Percentiles rank a stretch among this genome's conserved stretches.
phyloP scores from a whole-genome alignment of 2,329 filamentous ascomycete genomes.

The Fusarium marasasianum region DNA sequence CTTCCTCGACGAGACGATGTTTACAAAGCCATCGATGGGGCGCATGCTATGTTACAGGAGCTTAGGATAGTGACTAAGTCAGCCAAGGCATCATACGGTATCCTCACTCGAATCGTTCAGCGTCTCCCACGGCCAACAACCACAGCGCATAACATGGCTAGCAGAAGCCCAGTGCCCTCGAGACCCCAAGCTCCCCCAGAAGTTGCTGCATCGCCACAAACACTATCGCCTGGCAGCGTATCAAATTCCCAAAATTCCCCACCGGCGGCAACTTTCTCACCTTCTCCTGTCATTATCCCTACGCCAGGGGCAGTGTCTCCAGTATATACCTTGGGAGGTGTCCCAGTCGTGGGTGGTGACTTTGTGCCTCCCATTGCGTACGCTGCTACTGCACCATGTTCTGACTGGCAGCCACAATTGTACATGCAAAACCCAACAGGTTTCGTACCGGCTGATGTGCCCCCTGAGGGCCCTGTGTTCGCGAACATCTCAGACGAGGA shows the following conservation, averaged over 20 bases:
- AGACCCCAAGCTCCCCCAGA: slow-evolving; percentile 6
- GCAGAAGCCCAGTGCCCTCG: slow-evolving; percentile 10
- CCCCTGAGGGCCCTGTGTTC: slow-evolving; percentile 32
- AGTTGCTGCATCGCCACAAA: neutral
- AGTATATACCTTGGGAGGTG: slow-evolving; percentile 6
- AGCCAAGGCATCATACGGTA: slow-evolving; percentile 46
- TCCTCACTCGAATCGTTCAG: slow-evolving; percentile 45
- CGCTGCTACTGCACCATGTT: neutral
- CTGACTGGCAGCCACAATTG: slow-evolving; percentile 30
- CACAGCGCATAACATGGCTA: slow-evolving; percentile 17
- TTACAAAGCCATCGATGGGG: slow-evolving; percentile 50
- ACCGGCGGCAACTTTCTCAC: slow-evolving; percentile 1
- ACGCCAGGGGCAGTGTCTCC: slow-evolving; percentile 8
- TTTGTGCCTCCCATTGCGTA: slow-evolving; percentile 3
- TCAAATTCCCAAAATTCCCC: slow-evolving; percentile 10
- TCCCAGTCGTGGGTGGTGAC: neutral
- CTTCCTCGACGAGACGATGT: slow-evolving; percentile 54
- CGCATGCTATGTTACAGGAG: slow-evolving; percentile 48
- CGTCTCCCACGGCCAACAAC: slow-evolving; percentile 41
- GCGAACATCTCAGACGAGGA: slow-evolving; percentile 46
- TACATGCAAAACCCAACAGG: slow-evolving; percentile 4
- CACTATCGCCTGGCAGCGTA: neutral
- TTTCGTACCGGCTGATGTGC: slow-evolving; percentile 8
- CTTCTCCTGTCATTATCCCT: neutral
- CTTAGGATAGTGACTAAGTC: slow-evolving; percentile 45